Percentiles rank a stretch among this genome's conserved stretches.
Evolutionary conservation across 306 rosid species (phyloP).

Genomic region (Quercus parvula): DNA sequence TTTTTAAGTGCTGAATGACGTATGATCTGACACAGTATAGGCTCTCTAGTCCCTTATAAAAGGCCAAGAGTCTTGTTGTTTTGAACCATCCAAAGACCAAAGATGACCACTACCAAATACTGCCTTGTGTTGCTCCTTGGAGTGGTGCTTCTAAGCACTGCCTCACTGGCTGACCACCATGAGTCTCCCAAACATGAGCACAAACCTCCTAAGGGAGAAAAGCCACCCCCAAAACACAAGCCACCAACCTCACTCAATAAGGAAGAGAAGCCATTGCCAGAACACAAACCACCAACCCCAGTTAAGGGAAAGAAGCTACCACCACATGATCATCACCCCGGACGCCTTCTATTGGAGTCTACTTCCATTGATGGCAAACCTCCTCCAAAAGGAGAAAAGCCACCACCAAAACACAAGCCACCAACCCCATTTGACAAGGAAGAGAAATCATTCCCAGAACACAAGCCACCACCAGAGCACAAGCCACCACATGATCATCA

Average conservation of each 20-base stretch:
- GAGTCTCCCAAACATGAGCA: background rate
- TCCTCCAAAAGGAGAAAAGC: too few species aligned
- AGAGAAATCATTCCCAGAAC: background rate
- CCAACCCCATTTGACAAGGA: too few species aligned
- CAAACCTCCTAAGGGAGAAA: background rate
- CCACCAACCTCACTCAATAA: background rate
- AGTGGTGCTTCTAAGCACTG: background rate
- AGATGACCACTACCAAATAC: background rate
- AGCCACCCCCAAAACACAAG: slow-evolving; percentile 9
- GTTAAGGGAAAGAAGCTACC: background rate
- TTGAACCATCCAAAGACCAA: background rate
- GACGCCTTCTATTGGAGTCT: too few species aligned
- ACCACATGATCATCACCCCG: too few species aligned
- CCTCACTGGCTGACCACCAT: background rate
- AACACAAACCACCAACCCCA: background rate
- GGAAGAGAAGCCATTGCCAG: background rate
- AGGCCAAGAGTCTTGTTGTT: background rate
- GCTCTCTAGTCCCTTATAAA: background rate
- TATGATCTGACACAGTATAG: background rate
- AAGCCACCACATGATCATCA: background rate
- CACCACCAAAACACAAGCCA: too few species aligned
- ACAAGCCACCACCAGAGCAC: background rate
- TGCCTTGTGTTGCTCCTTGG: background rate
- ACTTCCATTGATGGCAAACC: too few species aligned
- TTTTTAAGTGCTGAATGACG: background rate